A percentile compares a stretch with the other conserved stretches of the same genome.
phyloP scores from a whole-genome alignment of 805 yeast genomes.

The Pachysolen tannophilus region DNA sequence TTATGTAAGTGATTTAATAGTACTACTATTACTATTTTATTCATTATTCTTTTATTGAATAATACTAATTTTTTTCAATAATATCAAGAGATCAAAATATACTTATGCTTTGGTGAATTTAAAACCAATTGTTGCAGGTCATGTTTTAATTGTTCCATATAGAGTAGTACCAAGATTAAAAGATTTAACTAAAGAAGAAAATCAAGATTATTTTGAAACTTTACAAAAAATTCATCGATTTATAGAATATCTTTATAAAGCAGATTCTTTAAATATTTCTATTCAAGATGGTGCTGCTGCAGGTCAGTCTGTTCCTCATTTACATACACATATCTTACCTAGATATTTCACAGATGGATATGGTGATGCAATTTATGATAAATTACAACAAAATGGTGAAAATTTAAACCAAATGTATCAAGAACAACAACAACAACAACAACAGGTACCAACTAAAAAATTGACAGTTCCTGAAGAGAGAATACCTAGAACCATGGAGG shows the following conservation, averaged over 20 bases:
- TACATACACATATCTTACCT: constrained; percentile 92
- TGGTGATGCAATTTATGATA: constrained; percentile 69
- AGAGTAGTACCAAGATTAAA: constrained; percentile 58
- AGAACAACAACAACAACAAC: constrained; percentile 22
- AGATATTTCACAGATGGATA: constrained; percentile 50
- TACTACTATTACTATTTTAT: background rate
- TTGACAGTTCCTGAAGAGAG: constrained; percentile 38
- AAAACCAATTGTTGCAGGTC: constrained; percentile 92
- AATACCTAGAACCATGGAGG: constrained; percentile 46
- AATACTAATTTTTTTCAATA: too few relatives aligned
- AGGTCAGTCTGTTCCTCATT: constrained; percentile 93
- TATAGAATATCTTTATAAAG: constrained; percentile 57
- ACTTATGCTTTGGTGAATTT: constrained; percentile 85
- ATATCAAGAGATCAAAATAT: constrained; percentile 48
- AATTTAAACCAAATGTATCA: constrained; percentile 31
- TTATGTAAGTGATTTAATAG: constrained; percentile 8
- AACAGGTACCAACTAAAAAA: constrained; percentile 15
- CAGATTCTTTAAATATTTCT: constrained; percentile 82
- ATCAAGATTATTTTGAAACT: constrained; percentile 68
- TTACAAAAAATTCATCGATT: constrained; percentile 65
- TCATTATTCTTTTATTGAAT: background rate
- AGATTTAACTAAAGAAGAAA: constrained; percentile 67
- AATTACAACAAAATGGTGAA: constrained; percentile 49
- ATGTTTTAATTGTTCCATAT: constrained; percentile 81
- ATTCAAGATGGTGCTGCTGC: constrained; percentile 96